Evolutionary conservation across 257 asterid genomes (phyloP).

Genomic region (Solanum piurae): DNA sequence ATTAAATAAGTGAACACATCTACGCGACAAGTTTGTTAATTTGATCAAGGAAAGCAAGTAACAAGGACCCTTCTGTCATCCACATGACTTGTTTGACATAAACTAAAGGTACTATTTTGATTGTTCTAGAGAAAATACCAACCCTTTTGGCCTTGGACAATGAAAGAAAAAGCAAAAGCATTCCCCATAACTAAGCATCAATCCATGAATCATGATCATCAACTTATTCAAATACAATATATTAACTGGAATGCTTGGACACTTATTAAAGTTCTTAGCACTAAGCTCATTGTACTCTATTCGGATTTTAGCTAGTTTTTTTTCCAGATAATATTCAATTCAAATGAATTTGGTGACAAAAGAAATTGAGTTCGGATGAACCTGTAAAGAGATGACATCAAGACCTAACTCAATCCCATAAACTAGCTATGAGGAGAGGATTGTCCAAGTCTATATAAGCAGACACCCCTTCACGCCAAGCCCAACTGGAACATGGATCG

Average conservation of each 20-base stretch:
- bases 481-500: too few species aligned
- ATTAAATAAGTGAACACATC: too few species aligned
- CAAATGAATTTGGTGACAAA: too few species aligned
- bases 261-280: background rate
- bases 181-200: background rate
- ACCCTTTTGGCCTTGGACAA: background rate
- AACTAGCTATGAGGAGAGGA: background rate
- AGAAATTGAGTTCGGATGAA: background rate
- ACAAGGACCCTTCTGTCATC: background rate
- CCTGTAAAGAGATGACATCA: background rate
- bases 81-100: background rate
- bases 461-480: background rate
- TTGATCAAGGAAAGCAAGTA: background rate
- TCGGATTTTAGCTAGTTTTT: too few species aligned
- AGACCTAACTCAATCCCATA: too few species aligned
- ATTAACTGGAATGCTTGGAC: background rate
- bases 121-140: background rate
- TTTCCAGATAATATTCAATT: too few species aligned
- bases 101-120: background rate
- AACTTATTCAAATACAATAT: background rate
- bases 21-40: background rate
- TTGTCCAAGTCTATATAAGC: too few species aligned
- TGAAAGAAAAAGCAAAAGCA: background rate
- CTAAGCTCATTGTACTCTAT: background rate
- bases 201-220: background rate